Base-by-base conservation (phyloP, 305 asterid species). In the Fraxinus velutina region DNA sequence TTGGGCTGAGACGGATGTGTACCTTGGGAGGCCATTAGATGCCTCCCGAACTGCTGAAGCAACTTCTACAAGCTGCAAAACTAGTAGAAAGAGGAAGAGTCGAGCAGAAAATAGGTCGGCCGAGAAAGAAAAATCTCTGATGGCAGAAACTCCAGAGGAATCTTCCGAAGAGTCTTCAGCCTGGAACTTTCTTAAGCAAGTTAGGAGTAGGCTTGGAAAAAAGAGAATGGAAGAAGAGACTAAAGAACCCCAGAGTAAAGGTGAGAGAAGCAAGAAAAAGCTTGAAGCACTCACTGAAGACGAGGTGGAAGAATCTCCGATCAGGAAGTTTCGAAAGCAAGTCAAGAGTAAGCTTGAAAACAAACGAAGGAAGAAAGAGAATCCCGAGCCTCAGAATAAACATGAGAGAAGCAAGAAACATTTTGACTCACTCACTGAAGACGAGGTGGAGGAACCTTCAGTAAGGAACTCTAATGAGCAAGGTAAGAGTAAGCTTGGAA, bases 31-130 rank as follows among this genome's bases (percentile, higher is more conserved):
- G 79, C 88, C 82, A 19, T 78, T 83, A 39, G 88, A 86, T 55
- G 74, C 81, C 71, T 73, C 73, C 42, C 84, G 52, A 36, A 80
- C 89, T 73, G 76, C 86, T 75, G 89, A 84, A 79, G 77, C 83
- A 15, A 60, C 85, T 17, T 71, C 90, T 39, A 73, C 83, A 37
- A 70, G 76, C 79, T 75, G 88, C 84, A 86, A 55, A 77, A 75
- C 86, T 60, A 79, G 89, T 33, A 84, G 85, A 85, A 92, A 89
- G 88, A 89, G 91, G 91, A 89, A 88, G 82, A 79, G 22, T 50
- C 80, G 73, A 78, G 90, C 87, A 75, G 90, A 86, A 82, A 84
- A 80, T 81, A 83, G 87, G 84, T 84, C 89, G 1, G 24, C n/a
- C 17, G 27, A 76, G 66, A 88, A 86, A 78, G 91, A 87, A 73